phyloP scores from a whole-genome alignment of 345 rosid genomes.

The Citrus hindsii region DNA sequence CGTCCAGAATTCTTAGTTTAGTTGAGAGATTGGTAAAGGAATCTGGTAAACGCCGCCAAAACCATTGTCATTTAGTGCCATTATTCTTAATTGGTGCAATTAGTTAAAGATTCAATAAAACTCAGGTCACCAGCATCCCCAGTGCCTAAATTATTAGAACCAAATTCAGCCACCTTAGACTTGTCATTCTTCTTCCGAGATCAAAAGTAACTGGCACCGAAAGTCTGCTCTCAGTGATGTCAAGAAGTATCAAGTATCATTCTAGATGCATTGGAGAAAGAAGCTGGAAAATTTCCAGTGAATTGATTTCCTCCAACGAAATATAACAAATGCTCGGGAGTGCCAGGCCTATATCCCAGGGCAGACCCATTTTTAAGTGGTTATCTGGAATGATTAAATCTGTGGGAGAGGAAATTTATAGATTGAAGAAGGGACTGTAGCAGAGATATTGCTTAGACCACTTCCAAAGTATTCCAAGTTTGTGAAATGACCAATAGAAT shows the following conservation, averaged over 20 bases:
- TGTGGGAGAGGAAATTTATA: conserved; percentile 7
- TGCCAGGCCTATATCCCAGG: conserved; percentile 11
- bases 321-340: conserved; percentile 2
- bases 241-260: not conserved
- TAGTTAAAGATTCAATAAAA: conserved; percentile 19
- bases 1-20: not conserved
- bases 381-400: not conserved
- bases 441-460: not conserved
- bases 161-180: conserved; percentile 10
- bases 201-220: conserved; percentile 12
- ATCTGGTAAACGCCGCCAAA: conserved; percentile 20
- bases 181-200: conserved; percentile 10
- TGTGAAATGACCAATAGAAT: not conserved
- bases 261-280: conserved; percentile 28
- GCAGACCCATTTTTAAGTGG: conserved; percentile 9
- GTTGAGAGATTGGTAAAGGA: conserved; percentile 23
- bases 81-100: conserved; percentile 8
- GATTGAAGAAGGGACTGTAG: not conserved
- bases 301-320: conserved; percentile 17
- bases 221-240: not conserved
- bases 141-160: conserved; percentile 13
- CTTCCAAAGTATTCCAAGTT: not conserved
- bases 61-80: conserved; percentile 1
- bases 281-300: conserved; percentile 23
- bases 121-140: conserved; percentile 10